Evolutionary conservation across 768 basidiomycete genomes (phyloP), one percentile per base, ranked within the genome.

Genomic region (Mycena venus): DNA sequence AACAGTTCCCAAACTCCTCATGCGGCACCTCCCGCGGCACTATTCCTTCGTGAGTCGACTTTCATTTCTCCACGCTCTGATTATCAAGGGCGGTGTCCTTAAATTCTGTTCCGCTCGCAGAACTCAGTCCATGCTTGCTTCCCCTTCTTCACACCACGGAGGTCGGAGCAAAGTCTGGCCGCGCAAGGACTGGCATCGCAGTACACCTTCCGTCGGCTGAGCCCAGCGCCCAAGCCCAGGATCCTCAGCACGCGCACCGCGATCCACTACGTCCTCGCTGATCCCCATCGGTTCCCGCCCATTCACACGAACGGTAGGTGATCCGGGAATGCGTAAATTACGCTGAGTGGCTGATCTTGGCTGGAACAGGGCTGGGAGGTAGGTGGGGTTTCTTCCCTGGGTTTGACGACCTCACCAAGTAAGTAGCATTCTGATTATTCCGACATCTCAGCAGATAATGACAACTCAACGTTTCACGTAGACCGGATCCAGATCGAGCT

Each of bases 111-210:
- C 15, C 42, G 42, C 19, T 44, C 47, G 23, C 88, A 77, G 89
- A 86, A 82, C 82, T 90, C 88, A n/a, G 81, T 86, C 15, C 92
- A 93, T 78, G 89, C 85, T 1, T 85, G 89, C 73, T 95, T 93
- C 86, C 92, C 94, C 10, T 91, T 94, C 86, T 84, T 91, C 82
- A 89, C 89, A 0, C 93, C 93, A 17, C 60, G 73, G 23, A 79
- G 81, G 44, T 83, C 85, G 84, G 76, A 83, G 65, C 71, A 82
- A 6, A 83, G 79, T 23, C 80, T 91, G 29, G 83, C 84, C 2
- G 79, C 79, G 38, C 88, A 86, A 60, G 84, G 83, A 3, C 73
- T 86, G 25, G 81, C 78, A 4, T 75, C 77, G 27, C 80, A 84
- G 51, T 90, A 89, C 72, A 82, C 78, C 9, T 89, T 88, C 74